A percentile compares a stretch with the other conserved stretches of the same genome.
phyloP scores from a whole-genome alignment of 1,139 yeast species.

The Nakaseomyces uthaithaninus region DNA sequence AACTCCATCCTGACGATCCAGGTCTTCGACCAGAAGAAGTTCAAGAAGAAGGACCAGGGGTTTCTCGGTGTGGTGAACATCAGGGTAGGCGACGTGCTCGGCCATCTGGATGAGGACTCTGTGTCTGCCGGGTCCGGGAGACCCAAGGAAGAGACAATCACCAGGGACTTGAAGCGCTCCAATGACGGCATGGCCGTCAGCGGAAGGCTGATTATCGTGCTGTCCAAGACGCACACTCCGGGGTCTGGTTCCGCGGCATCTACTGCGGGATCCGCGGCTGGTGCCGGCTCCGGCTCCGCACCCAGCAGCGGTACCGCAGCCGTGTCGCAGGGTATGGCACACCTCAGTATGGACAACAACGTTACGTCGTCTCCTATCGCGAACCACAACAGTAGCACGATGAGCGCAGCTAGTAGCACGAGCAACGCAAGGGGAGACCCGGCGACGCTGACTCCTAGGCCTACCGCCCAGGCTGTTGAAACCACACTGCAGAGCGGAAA shows the following conservation, averaged over 20 bases:
- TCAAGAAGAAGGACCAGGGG: slow-evolving; percentile 98
- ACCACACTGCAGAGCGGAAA: slow-evolving; percentile 24
- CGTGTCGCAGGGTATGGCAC: slow-evolving; percentile 9
- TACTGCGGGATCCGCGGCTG: slow-evolving; percentile 13
- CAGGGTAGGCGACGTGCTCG: slow-evolving; percentile 82
- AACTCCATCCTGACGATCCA: slow-evolving; percentile 86
- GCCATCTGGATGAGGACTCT: slow-evolving; percentile 38
- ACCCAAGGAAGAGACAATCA: slow-evolving; percentile 72
- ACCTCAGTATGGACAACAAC: slow-evolving; percentile 6
- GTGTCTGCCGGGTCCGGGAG: slow-evolving; percentile 23
- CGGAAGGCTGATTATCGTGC: slow-evolving; percentile 79
- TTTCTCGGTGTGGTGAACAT: slow-evolving; percentile 93
- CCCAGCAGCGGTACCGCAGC: slow-evolving; percentile 14
- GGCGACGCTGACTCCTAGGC: slow-evolving; percentile 16
- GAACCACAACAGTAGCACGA: slow-evolving; percentile 6
- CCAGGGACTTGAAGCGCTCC: slow-evolving; percentile 84
- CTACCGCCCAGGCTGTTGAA: slow-evolving; percentile 25
- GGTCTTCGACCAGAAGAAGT: slow-evolving; percentile 93
- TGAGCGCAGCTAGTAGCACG: slow-evolving; percentile 4
- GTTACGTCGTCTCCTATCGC: slow-evolving; percentile 5
- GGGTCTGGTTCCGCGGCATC: slow-evolving; percentile 11
- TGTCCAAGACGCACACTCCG: slow-evolving; percentile 34
- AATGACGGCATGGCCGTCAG: slow-evolving; percentile 87
- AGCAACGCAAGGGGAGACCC: slow-evolving; percentile 9
- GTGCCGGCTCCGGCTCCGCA: too few species aligned